Evolutionary conservation across 2,329 filamentous ascomycete genomes (phyloP).

Genomic region (Aspergillus sp.): DNA sequence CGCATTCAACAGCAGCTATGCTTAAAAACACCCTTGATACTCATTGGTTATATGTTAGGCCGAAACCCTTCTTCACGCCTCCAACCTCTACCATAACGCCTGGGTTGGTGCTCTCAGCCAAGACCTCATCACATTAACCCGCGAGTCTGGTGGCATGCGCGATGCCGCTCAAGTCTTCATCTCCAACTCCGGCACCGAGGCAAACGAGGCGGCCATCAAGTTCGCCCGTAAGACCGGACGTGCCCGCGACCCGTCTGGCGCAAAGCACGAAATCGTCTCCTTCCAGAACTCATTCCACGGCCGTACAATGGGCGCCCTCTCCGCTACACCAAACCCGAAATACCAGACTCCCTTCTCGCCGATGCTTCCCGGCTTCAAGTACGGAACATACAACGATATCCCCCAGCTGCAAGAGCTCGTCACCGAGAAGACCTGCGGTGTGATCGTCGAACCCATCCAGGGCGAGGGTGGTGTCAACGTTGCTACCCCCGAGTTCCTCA

Average conservation of each 20-base stretch:
- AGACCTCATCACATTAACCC: slow-evolving; percentile 77
- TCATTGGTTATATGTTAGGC: slow-evolving; percentile 42
- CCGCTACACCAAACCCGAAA: slow-evolving; percentile 96
- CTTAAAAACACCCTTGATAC: not conserved
- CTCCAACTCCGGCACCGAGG: slow-evolving; percentile 94
- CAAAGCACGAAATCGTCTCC: slow-evolving; percentile 81
- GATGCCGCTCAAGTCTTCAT: slow-evolving; percentile 80
- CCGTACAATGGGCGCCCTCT: slow-evolving; percentile 89
- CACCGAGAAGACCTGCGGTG: slow-evolving; percentile 83
- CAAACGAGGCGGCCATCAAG: slow-evolving; percentile 97
- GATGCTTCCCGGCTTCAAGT: slow-evolving; percentile 91
- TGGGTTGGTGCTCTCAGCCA: slow-evolving; percentile 91
- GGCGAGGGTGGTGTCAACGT: slow-evolving; percentile 91
- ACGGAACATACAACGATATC: slow-evolving; percentile 83
- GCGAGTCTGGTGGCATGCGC: slow-evolving; percentile 77
- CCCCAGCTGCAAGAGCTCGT: slow-evolving; percentile 69
- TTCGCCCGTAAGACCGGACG: slow-evolving; percentile 92
- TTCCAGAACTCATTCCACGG: slow-evolving; percentile 95
- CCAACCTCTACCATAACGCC: slow-evolving; percentile 95
- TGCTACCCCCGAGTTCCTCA: slow-evolving; percentile 78
- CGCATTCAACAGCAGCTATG: slow-evolving; percentile 6
- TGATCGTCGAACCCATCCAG: slow-evolving; percentile 96
- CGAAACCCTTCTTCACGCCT: slow-evolving; percentile 81
- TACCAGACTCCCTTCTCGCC: slow-evolving; percentile 94
- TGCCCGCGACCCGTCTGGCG: slow-evolving; percentile 65